A percentile compares a stretch with the other conserved stretches of the same genome.
Evolutionary conservation across 176 grass and related monocot genomes (phyloP).

Genomic region (Microstegium vimineum): DNA sequence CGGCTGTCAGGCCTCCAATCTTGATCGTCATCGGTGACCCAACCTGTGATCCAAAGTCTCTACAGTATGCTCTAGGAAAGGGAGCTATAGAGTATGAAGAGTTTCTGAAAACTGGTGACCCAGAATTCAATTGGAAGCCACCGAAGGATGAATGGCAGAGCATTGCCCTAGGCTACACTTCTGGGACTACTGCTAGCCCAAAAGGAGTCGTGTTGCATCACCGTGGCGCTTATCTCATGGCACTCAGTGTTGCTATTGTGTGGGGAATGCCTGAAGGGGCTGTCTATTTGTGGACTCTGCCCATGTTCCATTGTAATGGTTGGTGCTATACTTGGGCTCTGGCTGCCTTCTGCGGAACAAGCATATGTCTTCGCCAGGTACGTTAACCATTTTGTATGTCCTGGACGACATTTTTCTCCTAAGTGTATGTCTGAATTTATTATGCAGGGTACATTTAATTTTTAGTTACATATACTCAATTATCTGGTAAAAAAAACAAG

Average conservation of each 20-base stretch:
- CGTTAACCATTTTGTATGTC: neutral
- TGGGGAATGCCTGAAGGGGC: constrained; percentile 74
- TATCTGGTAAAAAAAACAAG: neutral
- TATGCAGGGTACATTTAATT: neutral
- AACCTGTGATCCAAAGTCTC: constrained; percentile 46
- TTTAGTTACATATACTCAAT: neutral
- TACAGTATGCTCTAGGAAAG: constrained; percentile 59
- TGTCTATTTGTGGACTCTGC: constrained; percentile 88
- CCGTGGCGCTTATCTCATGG: constrained; percentile 87
- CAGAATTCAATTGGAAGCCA: constrained; percentile 64
- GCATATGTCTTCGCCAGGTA: constrained; percentile 95
- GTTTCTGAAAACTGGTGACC: constrained; percentile 70
- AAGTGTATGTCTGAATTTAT: neutral
- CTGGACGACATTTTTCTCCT: neutral
- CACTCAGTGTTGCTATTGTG: constrained; percentile 63
- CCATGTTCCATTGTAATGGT: constrained; percentile 97
- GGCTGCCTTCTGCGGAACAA: constrained; percentile 87
- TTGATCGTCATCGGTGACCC: constrained; percentile 61
- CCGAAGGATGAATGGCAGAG: constrained; percentile 94
- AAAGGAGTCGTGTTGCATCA: constrained; percentile 90
- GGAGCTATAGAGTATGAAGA: constrained; percentile 80
- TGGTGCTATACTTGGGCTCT: constrained; percentile 91
- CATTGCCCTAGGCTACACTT: constrained; percentile 87
- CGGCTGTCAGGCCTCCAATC: constrained; percentile 49
- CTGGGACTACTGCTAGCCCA: constrained; percentile 84